phyloP scores from a whole-genome alignment of 2,329 filamentous ascomycete species.

The Alternaria incomplexa region DNA sequence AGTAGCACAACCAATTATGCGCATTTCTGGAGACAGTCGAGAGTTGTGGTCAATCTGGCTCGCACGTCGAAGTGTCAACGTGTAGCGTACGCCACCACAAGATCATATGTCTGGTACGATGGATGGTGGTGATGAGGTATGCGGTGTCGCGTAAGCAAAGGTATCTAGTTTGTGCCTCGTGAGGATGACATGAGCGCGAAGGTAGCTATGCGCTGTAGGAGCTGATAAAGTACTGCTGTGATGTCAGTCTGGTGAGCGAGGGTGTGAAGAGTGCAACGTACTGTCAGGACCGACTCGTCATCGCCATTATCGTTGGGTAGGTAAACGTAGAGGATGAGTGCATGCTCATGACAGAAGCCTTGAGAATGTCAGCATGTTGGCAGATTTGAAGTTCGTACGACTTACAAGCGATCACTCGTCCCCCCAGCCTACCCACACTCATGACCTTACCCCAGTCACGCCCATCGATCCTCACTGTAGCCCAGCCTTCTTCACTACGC shows the following conservation, averaged over 20 bases:
- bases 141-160: not conserved
- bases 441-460: constrained; percentile 95
- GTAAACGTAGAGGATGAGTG: constrained; percentile 83
- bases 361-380: constrained; percentile 18
- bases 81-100: not conserved
- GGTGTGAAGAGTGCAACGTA: constrained; percentile 46
- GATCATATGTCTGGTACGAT: not conserved
- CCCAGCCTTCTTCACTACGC: constrained; percentile 82
- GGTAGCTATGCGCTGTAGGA: constrained; percentile 56
- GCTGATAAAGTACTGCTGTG: constrained; percentile 62
- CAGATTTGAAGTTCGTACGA: not conserved
- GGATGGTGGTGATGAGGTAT: not conserved
- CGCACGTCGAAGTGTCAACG: not conserved
- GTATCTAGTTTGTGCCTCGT: constrained; percentile 13
- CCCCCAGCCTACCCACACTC: constrained; percentile 87
- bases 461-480: constrained; percentile 87
- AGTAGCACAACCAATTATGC: not conserved
- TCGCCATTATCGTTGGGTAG: constrained; percentile 72
- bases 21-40: not conserved
- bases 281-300: constrained; percentile 78
- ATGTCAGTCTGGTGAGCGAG: constrained; percentile 22
- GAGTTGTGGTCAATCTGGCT: not conserved
- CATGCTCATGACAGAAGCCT: constrained; percentile 78
- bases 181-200: not conserved
- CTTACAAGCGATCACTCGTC: constrained; percentile 88